Base-by-base conservation (phyloP, 345 rosid genomes). In the Turnera subulata region DNA sequence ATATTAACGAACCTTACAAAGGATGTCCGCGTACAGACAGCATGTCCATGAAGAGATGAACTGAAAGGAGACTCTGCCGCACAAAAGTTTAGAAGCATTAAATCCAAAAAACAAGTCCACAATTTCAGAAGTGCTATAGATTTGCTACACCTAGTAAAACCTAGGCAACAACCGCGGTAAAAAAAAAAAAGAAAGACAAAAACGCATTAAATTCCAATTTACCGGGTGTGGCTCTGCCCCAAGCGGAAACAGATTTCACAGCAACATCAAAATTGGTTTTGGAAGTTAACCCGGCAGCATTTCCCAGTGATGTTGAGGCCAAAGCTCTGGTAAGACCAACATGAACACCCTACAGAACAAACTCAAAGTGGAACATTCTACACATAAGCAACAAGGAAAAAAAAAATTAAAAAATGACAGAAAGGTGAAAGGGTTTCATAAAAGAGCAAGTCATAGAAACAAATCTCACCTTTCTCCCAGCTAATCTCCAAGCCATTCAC, bases 401-500 rank as follows among this genome's bases (percentile, higher is more conserved):
- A 58, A 14, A 22, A 15, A 2, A 29, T 33, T n/a, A 32, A 42
- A 11, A 16, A 4, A 8, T 9, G 13, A 42, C 45, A 42, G 45
- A 42, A 42, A 42, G 12, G 45, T 4, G 5, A 42, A 42, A 42
- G n/a, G n/a, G 16, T 42, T 9, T 6, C 0, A 42, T 42, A 42
- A 16, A 0, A 48, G 37, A 14, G 12, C 19, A 23, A 23, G 19
- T 19, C 9, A 53, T 62, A 40, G 1, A 13, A 35, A 16, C 15
- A 59, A 29, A 40, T 23, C 46, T 45, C 68, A 81, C 93, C 82
- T 64, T 77, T 61, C 64, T 79, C 29, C 68, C 58, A 52, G 73
- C 61, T 39, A 67, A 66, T 62, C 66, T 74, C 64, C 78, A 79
- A 66, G 93, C 87, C 89, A 85, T 86, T 70, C 79, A 76, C 59